Evolutionary conservation across 345 rosid species (phyloP).

Genomic region (Gossypium bickii): DNA sequence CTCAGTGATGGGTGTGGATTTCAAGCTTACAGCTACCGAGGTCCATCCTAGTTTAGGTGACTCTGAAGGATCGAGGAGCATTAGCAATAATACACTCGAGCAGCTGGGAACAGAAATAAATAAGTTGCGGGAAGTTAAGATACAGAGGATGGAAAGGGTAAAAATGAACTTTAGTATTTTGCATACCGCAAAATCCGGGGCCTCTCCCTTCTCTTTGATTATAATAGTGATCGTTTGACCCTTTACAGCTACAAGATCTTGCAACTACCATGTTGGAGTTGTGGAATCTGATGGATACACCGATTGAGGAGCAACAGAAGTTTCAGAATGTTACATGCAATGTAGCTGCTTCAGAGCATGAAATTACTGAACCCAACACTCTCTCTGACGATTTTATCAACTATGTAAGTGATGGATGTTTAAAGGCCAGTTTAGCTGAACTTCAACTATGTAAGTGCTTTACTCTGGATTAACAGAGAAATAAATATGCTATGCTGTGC

Average conservation of each 20-base stretch:
- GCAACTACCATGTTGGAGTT: slow-evolving; percentile 89
- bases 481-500: slow-evolving; percentile 25
- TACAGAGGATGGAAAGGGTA: slow-evolving; percentile 90
- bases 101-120: slow-evolving; percentile 41
- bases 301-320: slow-evolving; percentile 87
- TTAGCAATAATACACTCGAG: slow-evolving; percentile 55
- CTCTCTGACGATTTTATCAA: slow-evolving; percentile 79
- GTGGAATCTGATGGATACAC: slow-evolving; percentile 99
- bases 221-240: slow-evolving; percentile 12
- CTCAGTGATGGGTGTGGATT: slow-evolving; percentile 74
- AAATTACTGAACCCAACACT: slow-evolving; percentile 79
- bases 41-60: slow-evolving; percentile 57
- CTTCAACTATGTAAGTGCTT: not conserved
- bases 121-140: slow-evolving; percentile 63
- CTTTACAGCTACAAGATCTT: slow-evolving; percentile 89
- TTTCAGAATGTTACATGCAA: slow-evolving; percentile 89
- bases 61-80: slow-evolving; percentile 44
- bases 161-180: slow-evolving; percentile 1
- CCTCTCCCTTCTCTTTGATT: not conserved
- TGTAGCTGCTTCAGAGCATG: slow-evolving; percentile 93
- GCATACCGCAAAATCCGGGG: not conserved
- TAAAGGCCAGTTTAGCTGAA: not conserved
- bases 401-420: slow-evolving; percentile 46
- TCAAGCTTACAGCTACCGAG: slow-evolving; percentile 45
- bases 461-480: slow-evolving; percentile 1